Evolutionary conservation across 805 yeast genomes (phyloP), one percentile per base, ranked within the genome.

Genomic region (Saccharomyces kudriavzevii): DNA sequence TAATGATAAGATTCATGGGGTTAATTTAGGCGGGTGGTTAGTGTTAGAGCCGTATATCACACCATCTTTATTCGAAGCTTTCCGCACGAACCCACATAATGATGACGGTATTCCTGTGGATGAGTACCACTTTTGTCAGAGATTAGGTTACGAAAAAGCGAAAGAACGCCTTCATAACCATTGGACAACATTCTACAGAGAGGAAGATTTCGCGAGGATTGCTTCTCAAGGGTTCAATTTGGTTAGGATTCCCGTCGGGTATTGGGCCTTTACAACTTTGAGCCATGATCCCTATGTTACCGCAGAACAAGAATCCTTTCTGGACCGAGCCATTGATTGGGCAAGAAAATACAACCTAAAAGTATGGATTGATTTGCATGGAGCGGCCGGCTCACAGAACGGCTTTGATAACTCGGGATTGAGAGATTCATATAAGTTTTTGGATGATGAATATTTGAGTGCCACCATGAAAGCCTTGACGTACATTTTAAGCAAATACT

Each of bases 371-470:
- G 97, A 90, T 68, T 71, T 90, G 62, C 97, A 90, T 68, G 97
- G 97, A 55, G 95, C 85, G 10, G 94, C 96, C 29, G 97, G 96
- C 17, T 86, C 95, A 20, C 97, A 90, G 69, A 90, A 90, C 68
- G 96, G 96, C 5, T 90, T 88, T 64, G 97, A 90, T 70, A 90
- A 90, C 75, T 87, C 96, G 11, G 97, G 97, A n/a, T 72, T 79
- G 55, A 78, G 96, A 61, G 96, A 85, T 66, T 45, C 61, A 2
- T 63, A 74, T 49, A 69, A 67, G 2, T 89, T 86, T 80, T 64
- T 75, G 45, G 77, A 73, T 40, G 73, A 76, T 53, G 64, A 63
- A 27, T 82, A 84, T 64, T 71, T 77, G 46, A 69, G 75, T 31
- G 61, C 79, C 20, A 83, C 95, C 1, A 64, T 79, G 53, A 66